These are phyloP conservation scores for Nannochloris sp. DNA, from an alignment of 139 green algal genomes.

Conservation along the genomic window DNA sequence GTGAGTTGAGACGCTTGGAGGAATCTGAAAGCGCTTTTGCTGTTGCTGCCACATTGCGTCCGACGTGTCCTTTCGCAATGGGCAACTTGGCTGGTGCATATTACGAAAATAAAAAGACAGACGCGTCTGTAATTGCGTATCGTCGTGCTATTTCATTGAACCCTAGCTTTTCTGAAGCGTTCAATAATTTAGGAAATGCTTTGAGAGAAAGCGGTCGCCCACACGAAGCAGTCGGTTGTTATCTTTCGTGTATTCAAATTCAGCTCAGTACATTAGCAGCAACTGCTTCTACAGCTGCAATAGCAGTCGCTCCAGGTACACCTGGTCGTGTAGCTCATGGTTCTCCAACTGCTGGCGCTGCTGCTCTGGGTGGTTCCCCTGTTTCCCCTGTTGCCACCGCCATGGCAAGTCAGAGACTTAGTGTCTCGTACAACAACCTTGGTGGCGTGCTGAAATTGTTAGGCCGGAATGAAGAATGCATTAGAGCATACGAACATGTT, in stretches of 20 bases:
- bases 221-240: slow-evolving; percentile 65
- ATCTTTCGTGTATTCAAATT: slow-evolving; percentile 71
- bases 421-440: slow-evolving; percentile 78
- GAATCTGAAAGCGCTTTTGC: slow-evolving; percentile 57
- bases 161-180: slow-evolving; percentile 66
- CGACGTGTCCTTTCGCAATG: slow-evolving; percentile 53
- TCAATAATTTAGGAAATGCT: slow-evolving; percentile 83
- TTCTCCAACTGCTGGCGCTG: slow-evolving; percentile 2
- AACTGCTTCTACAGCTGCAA: too few relatives aligned
- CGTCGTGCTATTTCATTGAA: slow-evolving; percentile 52
- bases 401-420: slow-evolving; percentile 42
- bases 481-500: slow-evolving; percentile 76
- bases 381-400: neutral
- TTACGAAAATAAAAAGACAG: slow-evolving; percentile 64
- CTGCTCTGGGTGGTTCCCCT: slow-evolving; percentile 6
- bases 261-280: slow-evolving; percentile 52
- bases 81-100: slow-evolving; percentile 64
- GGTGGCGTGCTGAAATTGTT: slow-evolving; percentile 57
- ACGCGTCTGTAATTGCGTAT: slow-evolving; percentile 58
- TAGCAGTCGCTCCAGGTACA: too few relatives aligned
- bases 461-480: slow-evolving; percentile 57
- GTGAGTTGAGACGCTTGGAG: slow-evolving; percentile 46
- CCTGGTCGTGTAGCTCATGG: slow-evolving; percentile 1
- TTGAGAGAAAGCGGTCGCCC: slow-evolving; percentile 50
- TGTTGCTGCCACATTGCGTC: slow-evolving; percentile 48